Evolutionary conservation across 345 rosid species (phyloP).

Genomic region (Lumnitzera racemosa): DNA sequence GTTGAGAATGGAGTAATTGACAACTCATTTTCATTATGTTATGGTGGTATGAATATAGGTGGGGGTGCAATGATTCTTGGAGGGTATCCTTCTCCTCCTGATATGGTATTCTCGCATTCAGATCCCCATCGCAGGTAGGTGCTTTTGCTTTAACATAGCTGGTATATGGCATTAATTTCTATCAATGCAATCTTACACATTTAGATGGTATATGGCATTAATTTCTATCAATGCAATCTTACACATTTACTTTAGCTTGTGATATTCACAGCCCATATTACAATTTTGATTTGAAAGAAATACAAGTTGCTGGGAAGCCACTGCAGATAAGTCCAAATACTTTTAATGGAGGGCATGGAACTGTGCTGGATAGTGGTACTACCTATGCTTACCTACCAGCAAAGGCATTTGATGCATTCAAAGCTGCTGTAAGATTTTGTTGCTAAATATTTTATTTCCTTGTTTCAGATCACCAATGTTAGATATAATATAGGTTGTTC

Average conservation of each 20-base stretch:
- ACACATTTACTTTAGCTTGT: slow-evolving; percentile 89
- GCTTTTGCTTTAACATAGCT: not conserved
- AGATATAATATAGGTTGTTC: too few relatives aligned
- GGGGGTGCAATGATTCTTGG: slow-evolving; percentile 99
- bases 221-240: slow-evolving; percentile 34
- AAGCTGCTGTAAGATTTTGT: slow-evolving; percentile 57
- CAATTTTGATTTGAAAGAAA: slow-evolving; percentile 85
- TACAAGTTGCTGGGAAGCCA: slow-evolving; percentile 80
- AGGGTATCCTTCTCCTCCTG: slow-evolving; percentile 47
- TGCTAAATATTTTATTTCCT: not conserved
- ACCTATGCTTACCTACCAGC: slow-evolving; percentile 88
- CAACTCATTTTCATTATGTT: slow-evolving; percentile 86
- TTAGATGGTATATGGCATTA: not conserved
- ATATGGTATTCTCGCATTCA: slow-evolving; percentile 58
- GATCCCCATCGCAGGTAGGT: slow-evolving; percentile 74
- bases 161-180: not conserved
- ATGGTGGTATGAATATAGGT: slow-evolving; percentile 88
- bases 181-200: slow-evolving; percentile 1
- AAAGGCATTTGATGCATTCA: slow-evolving; percentile 60
- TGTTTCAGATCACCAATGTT: not conserved
- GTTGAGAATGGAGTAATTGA: slow-evolving; percentile 65
- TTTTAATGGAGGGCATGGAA: slow-evolving; percentile 69
- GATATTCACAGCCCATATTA: slow-evolving; percentile 98
- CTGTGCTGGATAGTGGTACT: slow-evolving; percentile 87
- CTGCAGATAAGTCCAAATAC: slow-evolving; percentile 46